A percentile compares a stretch with the other conserved stretches of the same genome.
Evolutionary conservation across 2,329 filamentous ascomycete species (phyloP).

Genomic region (Diplodia mutila): DNA sequence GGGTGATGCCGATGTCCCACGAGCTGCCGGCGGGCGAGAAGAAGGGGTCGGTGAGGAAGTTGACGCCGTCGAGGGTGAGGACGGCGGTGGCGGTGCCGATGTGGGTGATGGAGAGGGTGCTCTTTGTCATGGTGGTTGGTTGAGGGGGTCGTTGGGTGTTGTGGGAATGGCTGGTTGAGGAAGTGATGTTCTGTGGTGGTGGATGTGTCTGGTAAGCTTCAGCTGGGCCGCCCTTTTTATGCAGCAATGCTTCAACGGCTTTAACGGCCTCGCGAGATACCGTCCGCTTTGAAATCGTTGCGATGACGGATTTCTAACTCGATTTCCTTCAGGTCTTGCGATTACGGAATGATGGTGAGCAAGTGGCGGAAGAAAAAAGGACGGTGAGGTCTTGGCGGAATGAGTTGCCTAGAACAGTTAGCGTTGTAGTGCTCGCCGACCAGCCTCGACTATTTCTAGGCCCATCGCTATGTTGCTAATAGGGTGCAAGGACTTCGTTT

Average conservation of each 20-base stretch:
- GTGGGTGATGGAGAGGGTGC: slow-evolving; percentile 46
- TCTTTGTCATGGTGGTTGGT: slow-evolving; percentile 5
- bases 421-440: too few species aligned
- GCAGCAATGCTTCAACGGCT: not conserved
- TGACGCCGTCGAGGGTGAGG: slow-evolving; percentile 38
- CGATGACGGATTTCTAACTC: too few species aligned
- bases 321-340: too few species aligned
- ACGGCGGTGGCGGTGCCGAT: slow-evolving; percentile 57
- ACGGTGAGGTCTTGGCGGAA: too few species aligned
- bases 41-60: slow-evolving; percentile 36
- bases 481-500: too few species aligned
- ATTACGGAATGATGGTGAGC: too few species aligned
- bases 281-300: too few species aligned
- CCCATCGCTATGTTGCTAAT: too few species aligned
- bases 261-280: too few species aligned
- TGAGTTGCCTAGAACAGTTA: too few species aligned
- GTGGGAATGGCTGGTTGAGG: not conserved
- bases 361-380: too few species aligned
- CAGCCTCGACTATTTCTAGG: too few species aligned
- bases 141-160: not conserved
- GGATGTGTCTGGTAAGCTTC: not conserved
- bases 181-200: not conserved
- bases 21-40: slow-evolving; percentile 30
- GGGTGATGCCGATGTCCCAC: slow-evolving; percentile 1
- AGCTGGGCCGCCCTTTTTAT: not conserved